A percentile compares a stretch with the other conserved stretches of the same genome.
These are phyloP conservation scores for Rhinocladiella similis DNA, from an alignment of 2,329 filamentous ascomycete species.

Conservation along the genomic window DNA sequence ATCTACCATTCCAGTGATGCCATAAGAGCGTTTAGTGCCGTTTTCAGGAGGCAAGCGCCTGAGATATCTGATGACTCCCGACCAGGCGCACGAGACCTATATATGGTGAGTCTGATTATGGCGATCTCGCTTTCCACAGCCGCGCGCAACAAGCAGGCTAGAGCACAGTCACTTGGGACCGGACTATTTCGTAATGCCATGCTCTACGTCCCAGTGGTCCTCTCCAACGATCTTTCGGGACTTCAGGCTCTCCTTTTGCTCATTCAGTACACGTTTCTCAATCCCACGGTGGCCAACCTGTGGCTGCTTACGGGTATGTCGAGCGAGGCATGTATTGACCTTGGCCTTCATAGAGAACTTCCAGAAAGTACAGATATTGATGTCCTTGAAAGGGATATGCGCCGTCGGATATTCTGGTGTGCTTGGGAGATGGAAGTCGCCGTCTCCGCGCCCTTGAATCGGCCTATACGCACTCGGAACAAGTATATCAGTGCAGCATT, in stretches of 20 bases:
- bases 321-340: slow-evolving; percentile 79
- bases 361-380: slow-evolving; percentile 67
- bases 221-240: slow-evolving; percentile 47
- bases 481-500: slow-evolving; percentile 9
- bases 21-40: neutral
- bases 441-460: slow-evolving; percentile 2
- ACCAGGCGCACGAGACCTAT: slow-evolving; percentile 2
- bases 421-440: slow-evolving; percentile 15
- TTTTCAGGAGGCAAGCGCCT: neutral
- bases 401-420: slow-evolving; percentile 70
- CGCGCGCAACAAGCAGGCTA: slow-evolving; percentile 8
- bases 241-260: slow-evolving; percentile 85
- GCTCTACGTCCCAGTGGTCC: slow-evolving; percentile 2
- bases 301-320: slow-evolving; percentile 94
- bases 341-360: slow-evolving; percentile 90
- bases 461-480: slow-evolving; percentile 3
- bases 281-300: slow-evolving; percentile 86
- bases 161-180: slow-evolving; percentile 5
- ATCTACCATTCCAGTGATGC: slow-evolving; percentile 4
- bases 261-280: slow-evolving; percentile 84
- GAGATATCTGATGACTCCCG: neutral
- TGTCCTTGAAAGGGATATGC: slow-evolving; percentile 69
- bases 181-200: slow-evolving; percentile 8
- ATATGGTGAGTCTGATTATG: slow-evolving; percentile 10
- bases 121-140: slow-evolving; percentile 13